Conservation (phyloP, 768 basidiomycete species). For the Phylloporus rhodoxanthus region DNA sequence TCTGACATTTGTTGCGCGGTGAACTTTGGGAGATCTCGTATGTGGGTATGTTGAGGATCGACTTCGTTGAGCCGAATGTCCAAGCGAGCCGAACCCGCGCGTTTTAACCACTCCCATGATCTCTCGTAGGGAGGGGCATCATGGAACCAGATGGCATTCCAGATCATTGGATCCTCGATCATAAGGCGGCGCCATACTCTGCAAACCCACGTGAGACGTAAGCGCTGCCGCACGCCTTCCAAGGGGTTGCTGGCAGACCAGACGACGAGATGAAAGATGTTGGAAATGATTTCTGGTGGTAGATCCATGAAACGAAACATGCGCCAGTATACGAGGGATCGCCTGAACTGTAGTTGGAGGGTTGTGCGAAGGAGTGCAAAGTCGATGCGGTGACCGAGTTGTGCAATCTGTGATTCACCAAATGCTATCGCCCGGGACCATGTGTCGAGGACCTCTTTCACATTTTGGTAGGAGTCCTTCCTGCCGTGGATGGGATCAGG, state of each 20-base stretch:
- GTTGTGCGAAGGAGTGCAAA: slow-evolving; percentile 8
- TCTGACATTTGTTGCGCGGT: slow-evolving; percentile 39
- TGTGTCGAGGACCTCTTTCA: slow-evolving; percentile 2
- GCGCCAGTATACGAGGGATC: slow-evolving; percentile 30
- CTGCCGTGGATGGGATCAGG: slow-evolving; percentile 14
- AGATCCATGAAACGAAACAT: slow-evolving; percentile 57
- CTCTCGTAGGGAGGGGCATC: slow-evolving; percentile 45
- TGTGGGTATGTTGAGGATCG: slow-evolving; percentile 21
- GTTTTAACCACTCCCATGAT: slow-evolving; percentile 51
- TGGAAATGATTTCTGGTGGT: slow-evolving; percentile 58
- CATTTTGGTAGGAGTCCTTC: not conserved
- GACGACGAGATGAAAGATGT: slow-evolving; percentile 56
- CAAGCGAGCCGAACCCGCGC: slow-evolving; percentile 49
- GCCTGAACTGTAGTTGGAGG: slow-evolving; percentile 16
- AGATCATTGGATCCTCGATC: slow-evolving; percentile 45
- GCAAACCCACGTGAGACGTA: slow-evolving; percentile 56
- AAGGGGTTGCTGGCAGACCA: slow-evolving; percentile 43
- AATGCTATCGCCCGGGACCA: slow-evolving; percentile 16
- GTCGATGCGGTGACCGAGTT: slow-evolving; percentile 17
- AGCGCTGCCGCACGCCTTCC: slow-evolving; percentile 35
- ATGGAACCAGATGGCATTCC: slow-evolving; percentile 64
- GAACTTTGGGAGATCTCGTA: slow-evolving; percentile 29
- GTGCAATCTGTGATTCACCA: slow-evolving; percentile 19
- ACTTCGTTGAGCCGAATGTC: slow-evolving; percentile 58
- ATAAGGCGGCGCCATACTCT: slow-evolving; percentile 47